Evolutionary conservation across 2,329 filamentous ascomycete species (phyloP).

Genomic region (Tolypocladium pustulatum): DNA sequence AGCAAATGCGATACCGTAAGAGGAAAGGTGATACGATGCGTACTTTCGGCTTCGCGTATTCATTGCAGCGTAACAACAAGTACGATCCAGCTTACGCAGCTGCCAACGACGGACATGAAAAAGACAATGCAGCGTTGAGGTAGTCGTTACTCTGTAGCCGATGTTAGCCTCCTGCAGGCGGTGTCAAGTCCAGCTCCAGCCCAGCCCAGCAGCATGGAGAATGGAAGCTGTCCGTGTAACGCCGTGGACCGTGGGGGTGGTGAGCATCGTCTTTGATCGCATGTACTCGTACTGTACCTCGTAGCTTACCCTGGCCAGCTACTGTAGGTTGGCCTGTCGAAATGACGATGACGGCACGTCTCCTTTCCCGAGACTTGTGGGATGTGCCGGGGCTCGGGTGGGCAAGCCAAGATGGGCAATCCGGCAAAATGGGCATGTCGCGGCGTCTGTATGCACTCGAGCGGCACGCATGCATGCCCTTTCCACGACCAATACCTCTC

Average conservation of each 20-base stretch:
- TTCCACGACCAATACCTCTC: not conserved
- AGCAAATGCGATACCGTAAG: not conserved
- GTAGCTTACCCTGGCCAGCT: not conserved
- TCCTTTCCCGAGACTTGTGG: not conserved
- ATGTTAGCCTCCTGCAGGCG: not conserved
- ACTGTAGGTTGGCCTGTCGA: not conserved
- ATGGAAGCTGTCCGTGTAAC: not conserved
- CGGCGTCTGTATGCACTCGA: not conserved
- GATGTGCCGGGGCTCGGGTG: not conserved
- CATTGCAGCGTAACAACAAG: not conserved
- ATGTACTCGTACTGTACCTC: not conserved
- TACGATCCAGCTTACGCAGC: not conserved
- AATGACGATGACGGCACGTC: not conserved
- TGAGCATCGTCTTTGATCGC: not conserved
- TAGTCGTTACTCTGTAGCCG: not conserved
- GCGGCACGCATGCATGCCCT: not conserved
- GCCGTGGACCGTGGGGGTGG: not conserved
- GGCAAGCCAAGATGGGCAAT: not conserved
- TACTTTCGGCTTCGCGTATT: not conserved
- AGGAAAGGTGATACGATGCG: not conserved
- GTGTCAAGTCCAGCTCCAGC: too few species aligned
- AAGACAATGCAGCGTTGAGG: not conserved
- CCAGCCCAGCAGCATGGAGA: not conserved
- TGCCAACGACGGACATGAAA: not conserved
- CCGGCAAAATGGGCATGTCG: not conserved